phyloP scores from a whole-genome alignment of 129 eudicot genomes.

The Sambucus nigra region DNA sequence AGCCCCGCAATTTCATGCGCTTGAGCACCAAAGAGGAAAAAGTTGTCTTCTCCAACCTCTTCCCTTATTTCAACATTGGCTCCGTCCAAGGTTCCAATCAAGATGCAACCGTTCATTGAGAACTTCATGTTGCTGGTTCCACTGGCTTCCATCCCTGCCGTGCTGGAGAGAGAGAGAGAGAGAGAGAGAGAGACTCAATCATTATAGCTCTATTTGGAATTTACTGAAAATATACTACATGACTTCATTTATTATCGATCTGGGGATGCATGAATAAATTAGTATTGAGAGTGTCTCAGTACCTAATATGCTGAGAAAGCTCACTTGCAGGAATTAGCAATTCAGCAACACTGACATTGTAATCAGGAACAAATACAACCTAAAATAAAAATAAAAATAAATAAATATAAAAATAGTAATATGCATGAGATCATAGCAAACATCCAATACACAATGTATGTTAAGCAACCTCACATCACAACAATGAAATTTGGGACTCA shows the following conservation, averaged over 20 bases:
- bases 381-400: slow-evolving; percentile 16
- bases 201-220: background rate
- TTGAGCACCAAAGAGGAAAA: slow-evolving; percentile 77
- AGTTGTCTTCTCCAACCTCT: slow-evolving; percentile 88
- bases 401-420: background rate
- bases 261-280: background rate
- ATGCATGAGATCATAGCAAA: too few species aligned
- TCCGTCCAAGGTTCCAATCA: slow-evolving; percentile 89
- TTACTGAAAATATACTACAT: background rate
- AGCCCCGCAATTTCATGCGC: slow-evolving; percentile 67
- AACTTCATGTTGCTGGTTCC: slow-evolving; percentile 99
- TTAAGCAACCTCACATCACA: too few species aligned
- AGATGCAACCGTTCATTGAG: slow-evolving; percentile 90
- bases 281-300: background rate
- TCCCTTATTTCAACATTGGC: slow-evolving; percentile 92
- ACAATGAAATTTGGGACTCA: too few species aligned
- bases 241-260: slow-evolving; percentile 6
- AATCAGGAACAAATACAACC: slow-evolving; percentile 95
- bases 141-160: slow-evolving; percentile 99
- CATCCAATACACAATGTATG: background rate
- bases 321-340: slow-evolving; percentile 87
- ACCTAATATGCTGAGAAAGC: slow-evolving; percentile 98
- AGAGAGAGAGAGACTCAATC: slow-evolving; percentile 7
- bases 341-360: slow-evolving; percentile 95
- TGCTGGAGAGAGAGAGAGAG: slow-evolving; percentile 34